Evolutionary conservation across 2,329 filamentous ascomycete species (phyloP), one percentile per base, ranked within the genome.

Genomic region (Fusarium sp.): DNA sequence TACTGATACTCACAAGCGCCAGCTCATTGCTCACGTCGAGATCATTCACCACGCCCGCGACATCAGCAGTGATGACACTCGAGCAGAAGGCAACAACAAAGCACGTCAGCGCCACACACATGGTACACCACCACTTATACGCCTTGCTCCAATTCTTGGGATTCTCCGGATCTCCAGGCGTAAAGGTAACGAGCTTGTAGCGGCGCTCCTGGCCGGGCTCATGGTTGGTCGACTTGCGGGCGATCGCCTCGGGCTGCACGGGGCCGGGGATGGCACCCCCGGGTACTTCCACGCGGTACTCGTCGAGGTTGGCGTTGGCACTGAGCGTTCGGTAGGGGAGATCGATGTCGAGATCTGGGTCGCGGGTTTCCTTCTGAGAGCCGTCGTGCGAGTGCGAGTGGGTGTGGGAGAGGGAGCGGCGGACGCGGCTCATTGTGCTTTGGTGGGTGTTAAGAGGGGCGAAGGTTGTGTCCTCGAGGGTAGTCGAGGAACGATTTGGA

Each of bases 101-200:
- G 73, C 90, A 93, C 3, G 90, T 92, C 21, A 86, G 65, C 2
- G 93, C 91, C 0, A 97, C 92, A 17, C 93, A 88, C 90, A 96
- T 93, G 23, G 93, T 97, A 74, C 88, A 90, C 73, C 90, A 92
- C 92, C 92, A 95, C 79, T 94, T 96, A 77, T 82, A 90, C 2
- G 79, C 81, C 77, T 93, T 93, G 56, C 85, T 88, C 91, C 91
- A 96, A 77, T 95, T 96, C 83, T 95, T 95, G 1, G 93, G 92
- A 73, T 95, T 95, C 67, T 89, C 91, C 0, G 87, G 86, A 75
- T 96, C 92, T 59, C 88, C 81, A 4, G 89, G 84, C 6, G 83
- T 86, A 74, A 96, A 97, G 0, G 81, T 82, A 46, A 89, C 86
- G 5, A 91, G 87, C 68, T 80, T 80, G 76, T 85, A 85, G 21